These are phyloP conservation scores for Biscogniauxia sp. DNA, from an alignment of 2,329 filamentous ascomycete genomes.

Conservation along the genomic window DNA sequence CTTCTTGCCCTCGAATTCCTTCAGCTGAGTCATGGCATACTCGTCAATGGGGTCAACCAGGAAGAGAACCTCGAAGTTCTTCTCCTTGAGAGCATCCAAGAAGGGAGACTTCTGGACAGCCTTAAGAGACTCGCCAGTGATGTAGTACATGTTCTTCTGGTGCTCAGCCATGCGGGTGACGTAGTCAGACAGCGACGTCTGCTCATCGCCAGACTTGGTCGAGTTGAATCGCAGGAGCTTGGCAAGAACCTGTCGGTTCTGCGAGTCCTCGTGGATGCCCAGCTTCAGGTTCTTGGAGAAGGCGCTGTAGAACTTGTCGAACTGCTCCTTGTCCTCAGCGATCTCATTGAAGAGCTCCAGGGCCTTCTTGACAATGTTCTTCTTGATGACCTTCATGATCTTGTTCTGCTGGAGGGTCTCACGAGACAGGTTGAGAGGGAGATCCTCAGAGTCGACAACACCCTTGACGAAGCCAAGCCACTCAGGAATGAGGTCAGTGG, in stretches of 20 bases:
- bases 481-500: constrained; percentile 97
- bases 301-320: constrained; percentile 99
- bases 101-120: constrained; percentile 97
- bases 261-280: constrained; percentile 98
- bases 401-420: constrained; percentile 99
- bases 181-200: constrained; percentile 94
- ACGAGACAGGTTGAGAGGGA: constrained; percentile 98
- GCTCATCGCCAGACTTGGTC: constrained; percentile 96
- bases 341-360: constrained; percentile 99
- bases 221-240: constrained; percentile 99
- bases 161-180: constrained; percentile 99
- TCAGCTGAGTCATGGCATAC: constrained; percentile 99
- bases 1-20: constrained; percentile 99
- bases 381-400: constrained; percentile 99
- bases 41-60: constrained; percentile 98
- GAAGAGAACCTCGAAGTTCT: constrained; percentile 99
- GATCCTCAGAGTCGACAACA: constrained; percentile 99
- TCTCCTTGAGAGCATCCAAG: constrained; percentile 97
- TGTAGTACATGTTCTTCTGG: constrained; percentile 99
- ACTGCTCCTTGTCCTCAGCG: constrained; percentile 98
- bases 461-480: constrained; percentile 99
- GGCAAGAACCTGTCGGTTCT: constrained; percentile 89
- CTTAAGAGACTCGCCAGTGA: constrained; percentile 99
- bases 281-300: constrained; percentile 99
- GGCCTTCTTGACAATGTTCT: constrained; percentile 99